Percentiles rank a stretch among this genome's conserved stretches.
Evolutionary conservation across 2,329 filamentous ascomycete species (phyloP).

Genomic region (Neonectria magnoliae): DNA sequence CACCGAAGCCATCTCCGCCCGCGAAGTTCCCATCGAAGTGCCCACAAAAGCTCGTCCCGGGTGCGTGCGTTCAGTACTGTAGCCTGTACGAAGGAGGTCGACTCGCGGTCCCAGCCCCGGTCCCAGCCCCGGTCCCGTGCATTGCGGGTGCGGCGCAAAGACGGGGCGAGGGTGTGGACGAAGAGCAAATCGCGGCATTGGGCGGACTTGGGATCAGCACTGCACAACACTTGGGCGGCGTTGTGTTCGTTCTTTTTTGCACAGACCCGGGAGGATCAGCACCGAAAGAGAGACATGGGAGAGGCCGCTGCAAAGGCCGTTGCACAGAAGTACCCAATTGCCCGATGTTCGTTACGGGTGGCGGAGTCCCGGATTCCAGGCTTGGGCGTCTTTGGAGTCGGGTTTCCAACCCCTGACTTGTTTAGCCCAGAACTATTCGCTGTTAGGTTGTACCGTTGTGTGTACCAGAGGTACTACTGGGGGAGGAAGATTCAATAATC

Average conservation of each 20-base stretch:
- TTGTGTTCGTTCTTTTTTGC: neutral
- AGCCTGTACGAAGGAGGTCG: neutral
- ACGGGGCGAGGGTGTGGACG: neutral
- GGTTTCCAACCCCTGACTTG: slow-evolving; percentile 16
- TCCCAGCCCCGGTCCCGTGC: neutral
- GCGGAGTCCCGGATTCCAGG: neutral
- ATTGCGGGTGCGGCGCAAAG: slow-evolving; percentile 22
- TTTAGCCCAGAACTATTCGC: slow-evolving; percentile 1
- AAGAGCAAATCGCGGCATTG: neutral
- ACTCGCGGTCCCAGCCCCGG: neutral
- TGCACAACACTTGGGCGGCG: neutral
- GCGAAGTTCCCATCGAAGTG: neutral
- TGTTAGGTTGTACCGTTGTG: neutral
- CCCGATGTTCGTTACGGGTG: neutral
- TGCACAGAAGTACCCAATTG: neutral
- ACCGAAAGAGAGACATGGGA: neutral
- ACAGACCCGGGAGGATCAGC: neutral
- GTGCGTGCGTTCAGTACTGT: neutral
- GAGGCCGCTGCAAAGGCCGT: neutral
- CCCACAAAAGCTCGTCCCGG: neutral
- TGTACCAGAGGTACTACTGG: neutral
- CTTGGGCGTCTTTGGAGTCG: neutral
- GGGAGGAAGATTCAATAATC: slow-evolving; percentile 13
- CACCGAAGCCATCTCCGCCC: neutral
- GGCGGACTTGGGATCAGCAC: neutral